Conservation (phyloP, 2,329 filamentous ascomycete species). For the Myrmaecium sp. region DNA sequence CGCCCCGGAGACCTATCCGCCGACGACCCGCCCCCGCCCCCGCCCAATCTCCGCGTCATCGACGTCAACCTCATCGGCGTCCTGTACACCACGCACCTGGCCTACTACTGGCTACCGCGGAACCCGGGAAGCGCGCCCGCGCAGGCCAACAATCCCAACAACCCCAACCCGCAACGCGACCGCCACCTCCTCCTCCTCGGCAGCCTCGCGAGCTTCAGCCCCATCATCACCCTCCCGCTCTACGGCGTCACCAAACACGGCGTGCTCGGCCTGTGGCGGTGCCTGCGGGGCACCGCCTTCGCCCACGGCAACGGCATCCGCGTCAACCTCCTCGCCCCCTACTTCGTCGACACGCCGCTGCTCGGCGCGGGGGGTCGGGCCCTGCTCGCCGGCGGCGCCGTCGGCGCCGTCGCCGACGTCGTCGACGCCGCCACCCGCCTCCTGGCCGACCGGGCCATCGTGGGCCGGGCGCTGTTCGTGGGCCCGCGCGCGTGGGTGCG, state of each 20-base stretch:
- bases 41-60: constrained; percentile 36
- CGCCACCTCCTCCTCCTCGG: constrained; percentile 46
- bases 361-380: constrained; percentile 29
- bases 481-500: constrained; percentile 37
- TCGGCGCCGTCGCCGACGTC: constrained; percentile 40
- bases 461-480: constrained; percentile 40
- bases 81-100: constrained; percentile 48
- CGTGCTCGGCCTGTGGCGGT: constrained; percentile 46
- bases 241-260: constrained; percentile 50
- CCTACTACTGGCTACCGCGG: constrained; percentile 39
- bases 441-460: constrained; percentile 39
- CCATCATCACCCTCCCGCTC: constrained; percentile 26
- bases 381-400: constrained; percentile 38
- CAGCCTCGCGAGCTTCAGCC: constrained; percentile 38
- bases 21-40: constrained; percentile 26
- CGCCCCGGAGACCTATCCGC: constrained; percentile 26
- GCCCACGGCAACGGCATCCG: constrained; percentile 37
- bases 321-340: constrained; percentile 50
- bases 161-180: constrained; percentile 25
- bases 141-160: constrained; percentile 8
- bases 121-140: constrained; percentile 27
- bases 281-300: constrained; percentile 34
- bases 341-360: constrained; percentile 49
- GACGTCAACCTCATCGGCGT: constrained; percentile 49
- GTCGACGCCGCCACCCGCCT: constrained; percentile 47